These are phyloP conservation scores for Suhomyces xylopsoci DNA, from an alignment of 805 yeast genomes.

Conservation along the genomic window DNA sequence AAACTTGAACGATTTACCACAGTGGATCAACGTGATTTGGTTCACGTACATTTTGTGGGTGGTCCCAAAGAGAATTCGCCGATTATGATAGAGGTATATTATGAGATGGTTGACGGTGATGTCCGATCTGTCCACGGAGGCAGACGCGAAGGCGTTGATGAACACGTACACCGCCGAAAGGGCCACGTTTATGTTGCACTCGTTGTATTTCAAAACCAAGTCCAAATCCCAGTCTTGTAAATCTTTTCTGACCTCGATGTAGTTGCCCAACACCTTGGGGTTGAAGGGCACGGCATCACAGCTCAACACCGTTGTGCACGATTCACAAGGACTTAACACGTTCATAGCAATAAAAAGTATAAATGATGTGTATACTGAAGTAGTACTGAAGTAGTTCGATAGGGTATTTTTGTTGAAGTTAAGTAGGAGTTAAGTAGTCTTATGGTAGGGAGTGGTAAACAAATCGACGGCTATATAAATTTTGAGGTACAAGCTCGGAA, in stretches of 20 bases:
- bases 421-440: too few relatives aligned
- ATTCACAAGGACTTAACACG: slow-evolving; percentile 17
- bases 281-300: slow-evolving; percentile 5
- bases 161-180: slow-evolving; percentile 14
- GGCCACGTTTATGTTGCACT: slow-evolving; percentile 13
- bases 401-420: too few relatives aligned
- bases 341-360: not conserved
- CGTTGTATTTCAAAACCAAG: slow-evolving; percentile 8
- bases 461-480: too few relatives aligned
- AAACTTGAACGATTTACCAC: slow-evolving; percentile 16
- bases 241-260: slow-evolving; percentile 5
- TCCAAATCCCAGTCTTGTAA: slow-evolving; percentile 4
- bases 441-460: too few relatives aligned
- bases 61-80: slow-evolving; percentile 3
- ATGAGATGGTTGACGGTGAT: slow-evolving; percentile 19
- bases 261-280: slow-evolving; percentile 8
- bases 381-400: too few relatives aligned
- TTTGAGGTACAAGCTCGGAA: not conserved
- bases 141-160: slow-evolving; percentile 9
- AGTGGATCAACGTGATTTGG: slow-evolving; percentile 18
- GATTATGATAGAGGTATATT: slow-evolving; percentile 16
- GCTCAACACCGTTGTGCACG: slow-evolving; percentile 14
- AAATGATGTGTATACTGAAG: too few relatives aligned
- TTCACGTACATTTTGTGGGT: slow-evolving; percentile 9
- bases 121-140: slow-evolving; percentile 2